phyloP scores from a whole-genome alignment of 169 alveolate species.

The Plasmodium vinckei region DNA sequence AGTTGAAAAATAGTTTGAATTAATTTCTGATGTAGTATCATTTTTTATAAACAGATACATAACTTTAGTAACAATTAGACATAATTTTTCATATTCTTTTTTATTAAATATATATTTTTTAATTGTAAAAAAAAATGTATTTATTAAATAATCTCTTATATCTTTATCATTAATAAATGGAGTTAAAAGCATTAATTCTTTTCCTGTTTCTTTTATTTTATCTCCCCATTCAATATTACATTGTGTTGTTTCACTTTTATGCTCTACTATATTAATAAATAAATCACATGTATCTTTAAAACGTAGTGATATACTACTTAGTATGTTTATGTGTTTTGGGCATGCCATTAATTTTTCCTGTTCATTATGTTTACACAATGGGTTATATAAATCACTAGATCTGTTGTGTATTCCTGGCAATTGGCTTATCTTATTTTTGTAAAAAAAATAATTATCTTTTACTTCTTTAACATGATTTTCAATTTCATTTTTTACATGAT shows the following conservation, averaged over 20 bases:
- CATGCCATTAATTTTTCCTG: not conserved
- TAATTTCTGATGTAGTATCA: not conserved
- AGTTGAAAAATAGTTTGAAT: not conserved
- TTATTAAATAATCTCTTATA: slow-evolving; percentile 27
- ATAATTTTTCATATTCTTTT: slow-evolving; percentile 15
- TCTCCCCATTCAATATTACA: not conserved
- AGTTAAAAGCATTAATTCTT: slow-evolving; percentile 4
- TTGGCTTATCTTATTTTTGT: not conserved
- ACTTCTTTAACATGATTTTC: slow-evolving; percentile 20
- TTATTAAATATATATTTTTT: slow-evolving; percentile 24
- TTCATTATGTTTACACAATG: not conserved
- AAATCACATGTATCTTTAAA: slow-evolving; percentile 11
- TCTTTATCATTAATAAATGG: slow-evolving; percentile 6
- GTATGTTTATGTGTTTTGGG: not conserved
- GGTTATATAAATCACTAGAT: not conserved
- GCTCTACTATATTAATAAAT: slow-evolving; percentile 16
- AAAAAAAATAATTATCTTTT: slow-evolving; percentile 1
- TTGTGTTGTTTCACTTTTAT: not conserved
- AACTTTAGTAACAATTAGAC: slow-evolving; percentile 1
- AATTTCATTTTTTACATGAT: slow-evolving; percentile 1
- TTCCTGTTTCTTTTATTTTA: not conserved
- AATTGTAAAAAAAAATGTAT: slow-evolving; percentile 13
- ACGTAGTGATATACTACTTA: not conserved
- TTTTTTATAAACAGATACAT: slow-evolving; percentile 19
- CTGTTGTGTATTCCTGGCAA: not conserved